A percentile compares a stretch with the other conserved stretches of the same genome.
Evolutionary conservation across 208 protist species (phyloP).

Genomic region (Willaertia magna): DNA sequence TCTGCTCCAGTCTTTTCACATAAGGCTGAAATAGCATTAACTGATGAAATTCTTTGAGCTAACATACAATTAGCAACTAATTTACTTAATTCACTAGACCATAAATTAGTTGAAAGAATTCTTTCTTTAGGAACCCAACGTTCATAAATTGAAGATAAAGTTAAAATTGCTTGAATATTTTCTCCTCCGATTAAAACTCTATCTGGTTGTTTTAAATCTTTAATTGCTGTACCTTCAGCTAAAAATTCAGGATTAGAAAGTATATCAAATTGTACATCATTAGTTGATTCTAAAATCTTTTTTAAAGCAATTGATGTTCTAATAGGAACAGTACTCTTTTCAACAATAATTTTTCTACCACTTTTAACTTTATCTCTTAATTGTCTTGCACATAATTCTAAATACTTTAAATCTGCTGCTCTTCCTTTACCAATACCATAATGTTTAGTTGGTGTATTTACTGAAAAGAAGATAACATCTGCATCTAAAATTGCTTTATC

Average conservation of each 20-base stretch:
- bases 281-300: constrained; percentile 32
- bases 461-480: constrained; percentile 89
- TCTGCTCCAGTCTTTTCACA: constrained; percentile 77
- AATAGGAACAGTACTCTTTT: constrained; percentile 83
- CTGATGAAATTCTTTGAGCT: constrained; percentile 89
- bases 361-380: constrained; percentile 44
- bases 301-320: constrained; percentile 35
- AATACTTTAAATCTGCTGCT: constrained; percentile 67
- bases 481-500: constrained; percentile 43
- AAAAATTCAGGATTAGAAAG: constrained; percentile 95
- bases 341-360: constrained; percentile 70
- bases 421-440: constrained; percentile 70
- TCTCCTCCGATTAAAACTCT: constrained; percentile 87
- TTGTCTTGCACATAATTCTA: constrained; percentile 59
- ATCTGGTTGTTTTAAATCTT: constrained; percentile 76
- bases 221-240: constrained; percentile 82
- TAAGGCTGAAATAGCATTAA: constrained; percentile 82
- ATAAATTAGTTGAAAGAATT: constrained; percentile 85
- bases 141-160: constrained; percentile 60
- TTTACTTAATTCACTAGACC: constrained; percentile 91
- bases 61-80: constrained; percentile 91
- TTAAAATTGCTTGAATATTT: constrained; percentile 37
- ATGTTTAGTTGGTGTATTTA: constrained; percentile 91
- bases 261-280: constrained; percentile 59
- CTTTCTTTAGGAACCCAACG: constrained; percentile 69